These are phyloP conservation scores for Hyphodiscus hymeniophilus DNA, from an alignment of 495 filamentous ascomycete genomes.

Conservation along the genomic window DNA sequence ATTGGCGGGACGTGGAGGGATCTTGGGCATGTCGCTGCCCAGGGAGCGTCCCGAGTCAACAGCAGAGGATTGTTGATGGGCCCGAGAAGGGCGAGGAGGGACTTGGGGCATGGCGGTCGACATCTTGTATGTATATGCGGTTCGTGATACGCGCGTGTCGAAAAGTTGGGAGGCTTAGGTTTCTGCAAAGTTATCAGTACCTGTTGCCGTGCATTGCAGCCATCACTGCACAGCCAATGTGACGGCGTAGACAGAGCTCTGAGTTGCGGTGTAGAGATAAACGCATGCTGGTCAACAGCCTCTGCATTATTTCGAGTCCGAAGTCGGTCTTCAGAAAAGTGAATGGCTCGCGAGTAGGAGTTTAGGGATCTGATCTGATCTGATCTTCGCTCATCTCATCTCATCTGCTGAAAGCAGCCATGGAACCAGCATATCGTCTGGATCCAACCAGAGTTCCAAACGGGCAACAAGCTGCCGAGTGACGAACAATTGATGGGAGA, in stretches of 20 bases:
- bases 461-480: background rate
- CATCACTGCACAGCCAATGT: slow-evolving; percentile 8
- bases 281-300: background rate
- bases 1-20: slow-evolving; percentile 64
- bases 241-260: background rate
- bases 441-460: slow-evolving; percentile 5
- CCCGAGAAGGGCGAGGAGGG: slow-evolving; percentile 55
- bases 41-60: slow-evolving; percentile 10
- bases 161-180: slow-evolving; percentile 2
- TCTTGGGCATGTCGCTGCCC: slow-evolving; percentile 34
- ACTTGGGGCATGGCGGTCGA: slow-evolving; percentile 43
- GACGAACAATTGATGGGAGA: background rate
- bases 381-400: too few relatives aligned
- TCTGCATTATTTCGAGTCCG: slow-evolving; percentile 5
- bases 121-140: slow-evolving; percentile 29
- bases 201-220: background rate
- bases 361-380: background rate
- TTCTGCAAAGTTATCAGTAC: slow-evolving; percentile 8
- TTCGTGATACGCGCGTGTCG: background rate
- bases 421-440: slow-evolving; percentile 14
- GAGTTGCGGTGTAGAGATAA: background rate
- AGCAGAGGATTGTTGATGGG: slow-evolving; percentile 30
- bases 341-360: too few relatives aligned
- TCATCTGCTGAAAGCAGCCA: slow-evolving; percentile 9
- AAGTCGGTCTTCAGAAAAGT: too few relatives aligned